Evolutionary conservation across 148 eudicot species (phyloP).

Genomic region (Salicornia ramosissima): DNA sequence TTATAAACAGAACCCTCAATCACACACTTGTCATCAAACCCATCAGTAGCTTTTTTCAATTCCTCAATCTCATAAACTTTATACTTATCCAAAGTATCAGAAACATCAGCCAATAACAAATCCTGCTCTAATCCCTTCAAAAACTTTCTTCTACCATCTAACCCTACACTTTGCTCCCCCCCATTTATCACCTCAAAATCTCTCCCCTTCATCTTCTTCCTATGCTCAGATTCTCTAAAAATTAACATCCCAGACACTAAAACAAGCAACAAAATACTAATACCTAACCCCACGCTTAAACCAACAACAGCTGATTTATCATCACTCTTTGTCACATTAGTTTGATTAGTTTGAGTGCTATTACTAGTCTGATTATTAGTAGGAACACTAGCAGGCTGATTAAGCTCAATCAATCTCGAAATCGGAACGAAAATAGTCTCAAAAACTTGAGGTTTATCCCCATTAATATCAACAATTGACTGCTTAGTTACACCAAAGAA

Average conservation of each 20-base stretch:
- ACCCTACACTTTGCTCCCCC: conserved; percentile 11
- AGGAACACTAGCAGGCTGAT: conserved; percentile 40
- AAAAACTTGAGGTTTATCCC: conserved; percentile 20
- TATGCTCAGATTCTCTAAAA: conserved; percentile 33
- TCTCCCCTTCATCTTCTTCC: conserved; percentile 14
- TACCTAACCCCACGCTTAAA: conserved; percentile 53
- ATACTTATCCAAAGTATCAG: conserved; percentile 89
- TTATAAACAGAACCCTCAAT: conserved; percentile 85
- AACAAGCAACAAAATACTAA: conserved; percentile 46
- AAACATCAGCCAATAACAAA: conserved; percentile 75
- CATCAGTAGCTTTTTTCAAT: conserved; percentile 60
- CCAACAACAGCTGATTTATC: conserved; percentile 45
- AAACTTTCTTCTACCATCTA: conserved; percentile 23
- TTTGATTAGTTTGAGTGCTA: conserved; percentile 2
- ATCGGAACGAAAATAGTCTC: conserved; percentile 73
- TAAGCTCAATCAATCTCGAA: conserved; percentile 43
- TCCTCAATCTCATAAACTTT: conserved; percentile 64
- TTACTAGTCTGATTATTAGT: conserved; percentile 9
- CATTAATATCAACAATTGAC: conserved; percentile 45
- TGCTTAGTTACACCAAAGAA: conserved; percentile 34
- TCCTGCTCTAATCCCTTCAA: conserved; percentile 44
- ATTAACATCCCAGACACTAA: conserved; percentile 40
- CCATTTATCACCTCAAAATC: conserved; percentile 9
- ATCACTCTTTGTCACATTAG: conserved; percentile 7
- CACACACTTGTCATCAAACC: conserved; percentile 52